These are phyloP conservation scores for Tuber magnatum DNA, from an alignment of 495 filamentous ascomycete genomes.

Conservation along the genomic window DNA sequence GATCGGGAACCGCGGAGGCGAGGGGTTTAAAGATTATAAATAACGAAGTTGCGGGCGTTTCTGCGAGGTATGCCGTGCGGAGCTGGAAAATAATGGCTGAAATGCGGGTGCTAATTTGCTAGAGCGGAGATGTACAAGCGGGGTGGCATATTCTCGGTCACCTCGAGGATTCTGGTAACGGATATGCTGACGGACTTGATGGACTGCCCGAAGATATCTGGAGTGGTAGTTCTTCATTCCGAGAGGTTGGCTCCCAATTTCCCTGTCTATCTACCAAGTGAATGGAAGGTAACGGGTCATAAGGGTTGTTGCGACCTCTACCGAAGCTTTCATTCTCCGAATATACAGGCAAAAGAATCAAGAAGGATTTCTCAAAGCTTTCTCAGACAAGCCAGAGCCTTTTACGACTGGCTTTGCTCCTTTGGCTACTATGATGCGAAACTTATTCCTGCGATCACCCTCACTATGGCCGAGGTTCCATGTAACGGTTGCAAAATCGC, in stretches of 20 bases:
- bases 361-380: conserved; percentile 86
- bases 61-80: conserved; percentile 49
- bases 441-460: conserved; percentile 80
- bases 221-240: conserved; percentile 79
- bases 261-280: not conserved
- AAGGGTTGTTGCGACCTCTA: conserved; percentile 73
- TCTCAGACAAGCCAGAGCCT: conserved; percentile 88
- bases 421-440: conserved; percentile 82
- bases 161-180: conserved; percentile 87
- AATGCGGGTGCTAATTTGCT: conserved; percentile 12
- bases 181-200: conserved; percentile 78
- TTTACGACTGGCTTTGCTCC: conserved; percentile 87
- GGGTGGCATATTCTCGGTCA: conserved; percentile 93
- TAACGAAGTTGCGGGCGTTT: conserved; percentile 83
- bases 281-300: conserved; percentile 6
- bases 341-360: conserved; percentile 93
- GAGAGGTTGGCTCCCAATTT: conserved; percentile 52
- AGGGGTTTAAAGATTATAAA: conserved; percentile 86
- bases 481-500: conserved; percentile 72
- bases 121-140: conserved; percentile 82
- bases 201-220: conserved; percentile 77
- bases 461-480: conserved; percentile 96
- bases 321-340: conserved; percentile 90
- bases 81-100: conserved; percentile 13
- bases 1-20: conserved; percentile 67